A percentile compares a stretch with the other conserved stretches of the same genome.
phyloP scores from a whole-genome alignment of 2,329 filamentous ascomycete species.

The Nemania sp. region DNA sequence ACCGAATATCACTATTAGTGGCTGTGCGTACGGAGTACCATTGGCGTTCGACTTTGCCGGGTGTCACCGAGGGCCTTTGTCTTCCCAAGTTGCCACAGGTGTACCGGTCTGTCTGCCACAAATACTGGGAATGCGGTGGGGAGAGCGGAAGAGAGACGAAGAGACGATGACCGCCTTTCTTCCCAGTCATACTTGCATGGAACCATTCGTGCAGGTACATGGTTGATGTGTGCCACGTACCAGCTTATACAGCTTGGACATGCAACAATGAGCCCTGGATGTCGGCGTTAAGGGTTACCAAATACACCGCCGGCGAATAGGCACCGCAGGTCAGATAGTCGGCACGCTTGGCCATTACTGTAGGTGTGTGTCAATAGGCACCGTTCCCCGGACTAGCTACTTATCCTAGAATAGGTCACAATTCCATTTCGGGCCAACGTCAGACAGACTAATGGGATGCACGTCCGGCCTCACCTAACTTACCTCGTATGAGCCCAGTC shows the following conservation, averaged over 20 bases:
- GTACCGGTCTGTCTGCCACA: no score
- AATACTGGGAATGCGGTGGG: no score
- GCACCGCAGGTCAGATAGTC: neutral
- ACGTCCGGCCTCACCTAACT: constrained; percentile 11
- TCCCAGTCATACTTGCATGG: no score
- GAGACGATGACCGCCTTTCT: no score
- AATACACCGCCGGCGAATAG: constrained; percentile 9
- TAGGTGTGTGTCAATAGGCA: constrained; percentile 13
- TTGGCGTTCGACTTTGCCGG: constrained; percentile 1
- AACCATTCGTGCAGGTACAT: no score
- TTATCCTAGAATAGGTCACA: constrained; percentile 23
- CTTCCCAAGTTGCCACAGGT: neutral
- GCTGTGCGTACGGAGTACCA: no score
- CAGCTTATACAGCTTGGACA: constrained; percentile 1
- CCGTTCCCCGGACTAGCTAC: constrained; percentile 18
- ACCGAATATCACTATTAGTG: constrained; percentile 1
- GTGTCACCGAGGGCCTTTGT: constrained; percentile 1
- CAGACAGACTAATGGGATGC: constrained; percentile 3
- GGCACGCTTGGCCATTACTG: constrained; percentile 16
- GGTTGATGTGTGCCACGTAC: no score
- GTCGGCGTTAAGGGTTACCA: constrained; percentile 11
- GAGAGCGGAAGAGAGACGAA: no score
- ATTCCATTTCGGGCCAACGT: constrained; percentile 20
- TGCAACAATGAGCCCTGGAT: constrained; percentile 3
- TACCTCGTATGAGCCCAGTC: neutral